Evolutionary conservation across 768 basidiomycete species (phyloP), one percentile per base, ranked within the genome.

Genomic region (Dendrothele bispora): DNA sequence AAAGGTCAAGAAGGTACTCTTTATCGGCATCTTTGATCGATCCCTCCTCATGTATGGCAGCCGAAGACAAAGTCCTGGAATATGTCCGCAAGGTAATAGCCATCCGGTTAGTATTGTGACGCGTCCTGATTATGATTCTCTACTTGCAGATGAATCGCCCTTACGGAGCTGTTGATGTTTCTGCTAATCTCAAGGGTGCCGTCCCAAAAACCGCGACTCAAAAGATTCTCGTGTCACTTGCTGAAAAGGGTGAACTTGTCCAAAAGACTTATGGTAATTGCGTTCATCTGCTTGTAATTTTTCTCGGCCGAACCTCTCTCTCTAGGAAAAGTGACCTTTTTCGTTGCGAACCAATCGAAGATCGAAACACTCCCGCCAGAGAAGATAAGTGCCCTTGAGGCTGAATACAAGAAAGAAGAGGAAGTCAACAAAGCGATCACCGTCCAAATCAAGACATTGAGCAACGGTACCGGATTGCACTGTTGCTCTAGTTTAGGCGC

Each of bases 141-240:
- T 30, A 21, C 37, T 29, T 37, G 28, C 58, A 93, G 90, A 90
- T 92, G 82, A 95, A 95, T 65, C 79, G 92, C n/a, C 92, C 92
- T 5, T 95, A 86, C 59, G 92, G 92, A 7, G 91, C 91, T 51
- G 92, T 94, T 28, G 93, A 97, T 62, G 84, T 95, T 5, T 79
- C 88, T 14, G 90, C 92, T 8, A 97, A 97, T 66, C 70, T 97
- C 25, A 95, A 95, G 65, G 90, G 90, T 42, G 85, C 86, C 8
- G 84, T 95, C 4, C 83, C 90, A 6, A 97, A 97, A 62, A 69
- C 90, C 2, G 74, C 84, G 2, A 84, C 85, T 0, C 91, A 92
- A 61, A 97, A 95, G 69, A 87, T 95, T 38, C 74, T 95, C 12
- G 68, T 79, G 2, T 69, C 82, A 1, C 77, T 95, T 15, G 86